These are phyloP conservation scores for Trichoderma simmonsii DNA, from an alignment of 2,329 filamentous ascomycete genomes.

Conservation along the genomic window DNA sequence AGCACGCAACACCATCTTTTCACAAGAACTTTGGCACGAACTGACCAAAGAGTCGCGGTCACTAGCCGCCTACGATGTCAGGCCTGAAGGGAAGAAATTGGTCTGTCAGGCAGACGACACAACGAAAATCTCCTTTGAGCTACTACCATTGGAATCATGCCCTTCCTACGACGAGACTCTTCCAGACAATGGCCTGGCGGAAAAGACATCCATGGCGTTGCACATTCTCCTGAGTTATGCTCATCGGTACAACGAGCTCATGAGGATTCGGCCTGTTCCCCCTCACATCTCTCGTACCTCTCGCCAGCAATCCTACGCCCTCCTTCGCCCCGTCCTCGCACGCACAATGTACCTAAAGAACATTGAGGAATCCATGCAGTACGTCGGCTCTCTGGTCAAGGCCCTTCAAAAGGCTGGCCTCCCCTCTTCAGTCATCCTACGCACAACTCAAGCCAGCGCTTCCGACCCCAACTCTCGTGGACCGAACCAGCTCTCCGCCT, in stretches of 20 bases:
- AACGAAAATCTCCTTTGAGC: constrained; percentile 61
- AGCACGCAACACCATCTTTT: constrained; percentile 74
- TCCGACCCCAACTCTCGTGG: constrained; percentile 29
- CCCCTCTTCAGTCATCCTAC: constrained; percentile 42
- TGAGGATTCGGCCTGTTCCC: constrained; percentile 58
- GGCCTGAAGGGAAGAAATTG: constrained; percentile 57
- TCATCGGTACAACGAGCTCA: constrained; percentile 71
- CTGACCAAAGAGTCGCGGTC: constrained; percentile 76
- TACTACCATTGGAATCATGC: constrained; percentile 57
- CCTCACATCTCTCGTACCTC: constrained; percentile 38
- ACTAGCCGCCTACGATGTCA: constrained; percentile 68
- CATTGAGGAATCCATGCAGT: constrained; percentile 37
- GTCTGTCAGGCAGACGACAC: constrained; percentile 51
- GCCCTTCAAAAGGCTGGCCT: constrained; percentile 48
- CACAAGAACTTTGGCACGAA: constrained; percentile 88
- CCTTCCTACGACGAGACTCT: constrained; percentile 32
- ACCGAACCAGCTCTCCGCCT: constrained; percentile 38
- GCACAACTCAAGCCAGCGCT: constrained; percentile 34
- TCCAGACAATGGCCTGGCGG: constrained; percentile 53
- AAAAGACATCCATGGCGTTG: constrained; percentile 63
- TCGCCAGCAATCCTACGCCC: constrained; percentile 43
- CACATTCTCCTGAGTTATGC: constrained; percentile 75
- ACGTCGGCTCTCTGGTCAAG: constrained; percentile 43
- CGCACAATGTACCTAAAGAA: constrained; percentile 45
- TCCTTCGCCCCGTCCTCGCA: constrained; percentile 52